phyloP scores from a whole-genome alignment of 2,329 filamentous ascomycete genomes.

The Phaeosphaeria sp. region DNA sequence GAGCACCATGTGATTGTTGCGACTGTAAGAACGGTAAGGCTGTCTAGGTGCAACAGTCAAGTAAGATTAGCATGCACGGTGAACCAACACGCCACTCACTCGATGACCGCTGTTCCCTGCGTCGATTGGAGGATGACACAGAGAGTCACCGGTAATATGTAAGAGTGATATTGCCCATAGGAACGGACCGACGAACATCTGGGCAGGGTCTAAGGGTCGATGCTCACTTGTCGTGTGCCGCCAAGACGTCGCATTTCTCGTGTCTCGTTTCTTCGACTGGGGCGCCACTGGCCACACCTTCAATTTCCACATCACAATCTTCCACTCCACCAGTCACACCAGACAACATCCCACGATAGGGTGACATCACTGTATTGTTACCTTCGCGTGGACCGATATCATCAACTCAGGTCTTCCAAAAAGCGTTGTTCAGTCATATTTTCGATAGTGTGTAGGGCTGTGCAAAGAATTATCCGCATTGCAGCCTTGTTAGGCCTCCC shows the following conservation, averaged over 20 bases:
- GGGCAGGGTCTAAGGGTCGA: background rate
- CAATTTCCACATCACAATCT: background rate
- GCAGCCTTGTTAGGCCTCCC: slow-evolving; percentile 14
- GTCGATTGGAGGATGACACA: background rate
- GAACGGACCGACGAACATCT: background rate
- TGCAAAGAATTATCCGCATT: slow-evolving; percentile 11
- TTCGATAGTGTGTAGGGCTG: slow-evolving; percentile 16
- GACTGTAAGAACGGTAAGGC: too few relatives aligned
- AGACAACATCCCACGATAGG: background rate
- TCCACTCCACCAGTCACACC: background rate
- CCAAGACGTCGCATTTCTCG: slow-evolving; percentile 6
- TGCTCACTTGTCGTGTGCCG: background rate
- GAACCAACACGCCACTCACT: background rate
- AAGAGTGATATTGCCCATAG: background rate
- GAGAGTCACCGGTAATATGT: background rate
- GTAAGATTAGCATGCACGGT: background rate
- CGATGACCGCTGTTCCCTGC: background rate
- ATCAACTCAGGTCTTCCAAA: background rate
- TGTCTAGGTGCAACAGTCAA: background rate
- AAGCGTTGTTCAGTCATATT: slow-evolving; percentile 9
- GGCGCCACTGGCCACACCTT: background rate
- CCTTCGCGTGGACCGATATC: background rate
- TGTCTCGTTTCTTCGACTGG: background rate
- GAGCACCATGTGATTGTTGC: too few relatives aligned
- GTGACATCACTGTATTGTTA: background rate